These are phyloP conservation scores for Aspergillus sp. DNA, from an alignment of 2,329 filamentous ascomycete species.

Conservation along the genomic window DNA sequence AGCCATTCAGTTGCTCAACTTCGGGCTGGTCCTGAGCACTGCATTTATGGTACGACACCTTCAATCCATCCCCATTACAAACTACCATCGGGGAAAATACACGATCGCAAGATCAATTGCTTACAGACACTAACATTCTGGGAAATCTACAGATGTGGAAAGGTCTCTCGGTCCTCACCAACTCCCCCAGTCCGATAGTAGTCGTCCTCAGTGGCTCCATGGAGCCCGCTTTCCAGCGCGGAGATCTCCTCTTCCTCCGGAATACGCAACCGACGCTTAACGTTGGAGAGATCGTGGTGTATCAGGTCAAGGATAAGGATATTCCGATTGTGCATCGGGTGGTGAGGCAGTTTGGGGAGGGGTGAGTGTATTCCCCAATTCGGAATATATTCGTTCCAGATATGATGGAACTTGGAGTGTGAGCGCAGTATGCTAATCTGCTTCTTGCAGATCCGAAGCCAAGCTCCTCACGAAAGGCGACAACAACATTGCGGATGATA, in stretches of 20 bases:
- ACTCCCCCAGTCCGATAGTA: conserved; percentile 70
- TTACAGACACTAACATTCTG: background rate
- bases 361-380: conserved; percentile 21
- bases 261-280: conserved; percentile 63
- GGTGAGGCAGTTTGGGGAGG: conserved; percentile 66
- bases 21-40: conserved; percentile 83
- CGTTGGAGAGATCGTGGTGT: conserved; percentile 73
- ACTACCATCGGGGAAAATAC: background rate
- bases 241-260: conserved; percentile 66
- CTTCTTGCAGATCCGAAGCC: conserved; percentile 29
- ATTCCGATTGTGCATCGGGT: conserved; percentile 97
- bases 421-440: background rate
- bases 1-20: conserved; percentile 81
- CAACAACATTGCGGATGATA: conserved; percentile 93
- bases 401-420: no score
- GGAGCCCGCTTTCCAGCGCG: conserved; percentile 68
- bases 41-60: conserved; percentile 72
- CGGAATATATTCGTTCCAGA: no score
- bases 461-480: conserved; percentile 93
- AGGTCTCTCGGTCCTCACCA: conserved; percentile 74
- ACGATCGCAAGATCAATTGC: background rate
- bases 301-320: conserved; percentile 88
- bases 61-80: no score
- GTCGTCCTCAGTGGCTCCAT: conserved; percentile 65
- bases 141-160: conserved; percentile 65